Evolutionary conservation across 441 rosid species (phyloP).

Genomic region (Sinapis alba): DNA sequence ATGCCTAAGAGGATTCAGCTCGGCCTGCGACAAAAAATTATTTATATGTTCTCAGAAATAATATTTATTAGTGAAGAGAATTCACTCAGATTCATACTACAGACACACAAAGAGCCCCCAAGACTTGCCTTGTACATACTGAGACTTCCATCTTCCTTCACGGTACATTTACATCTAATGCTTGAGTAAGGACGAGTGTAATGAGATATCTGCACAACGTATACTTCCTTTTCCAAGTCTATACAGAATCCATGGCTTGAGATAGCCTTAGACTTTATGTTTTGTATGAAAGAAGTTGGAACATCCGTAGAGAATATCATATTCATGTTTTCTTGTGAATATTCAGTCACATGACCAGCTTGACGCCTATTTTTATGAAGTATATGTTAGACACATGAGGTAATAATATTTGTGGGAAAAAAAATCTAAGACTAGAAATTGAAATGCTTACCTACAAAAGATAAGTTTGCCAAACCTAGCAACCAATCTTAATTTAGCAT

Average conservation of each 20-base stretch:
- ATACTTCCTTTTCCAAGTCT: constrained; percentile 48
- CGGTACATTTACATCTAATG: constrained; percentile 53
- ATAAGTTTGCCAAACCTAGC: constrained; percentile 59
- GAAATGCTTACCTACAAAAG: constrained; percentile 39
- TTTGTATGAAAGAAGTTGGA: constrained; percentile 45
- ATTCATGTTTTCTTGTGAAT: constrained; percentile 31
- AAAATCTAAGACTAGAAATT: neutral
- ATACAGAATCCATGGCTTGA: constrained; percentile 44
- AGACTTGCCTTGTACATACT: constrained; percentile 50
- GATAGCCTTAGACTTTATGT: constrained; percentile 36
- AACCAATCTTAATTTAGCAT: constrained; percentile 39
- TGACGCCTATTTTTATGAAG: neutral
- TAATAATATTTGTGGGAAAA: neutral
- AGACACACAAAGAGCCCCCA: neutral
- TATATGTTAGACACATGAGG: neutral
- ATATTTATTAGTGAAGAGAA: neutral
- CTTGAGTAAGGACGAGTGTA: constrained; percentile 34
- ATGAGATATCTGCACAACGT: constrained; percentile 47
- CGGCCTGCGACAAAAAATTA: neutral
- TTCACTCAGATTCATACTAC: neutral
- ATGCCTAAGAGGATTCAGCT: neutral
- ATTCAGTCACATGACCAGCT: constrained; percentile 28
- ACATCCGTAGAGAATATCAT: constrained; percentile 50
- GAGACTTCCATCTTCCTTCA: constrained; percentile 46
- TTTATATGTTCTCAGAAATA: neutral